phyloP scores from a whole-genome alignment of 1,284 basidiomycete species.

The Exsudoporus floridanus region DNA sequence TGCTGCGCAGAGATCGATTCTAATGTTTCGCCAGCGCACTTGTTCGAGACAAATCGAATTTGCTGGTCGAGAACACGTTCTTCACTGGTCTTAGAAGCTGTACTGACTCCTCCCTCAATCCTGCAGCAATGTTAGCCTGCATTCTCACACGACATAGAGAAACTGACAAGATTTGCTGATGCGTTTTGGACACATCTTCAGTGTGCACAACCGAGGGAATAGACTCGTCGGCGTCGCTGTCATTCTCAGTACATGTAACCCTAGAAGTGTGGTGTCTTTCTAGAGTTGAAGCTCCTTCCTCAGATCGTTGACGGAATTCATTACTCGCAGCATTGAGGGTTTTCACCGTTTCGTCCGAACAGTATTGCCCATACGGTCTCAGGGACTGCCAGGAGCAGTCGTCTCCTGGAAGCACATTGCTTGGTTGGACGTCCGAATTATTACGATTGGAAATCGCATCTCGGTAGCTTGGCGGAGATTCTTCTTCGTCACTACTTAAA shows the following conservation, averaged over 20 bases:
- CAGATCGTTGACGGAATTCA: background rate
- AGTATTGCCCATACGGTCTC: background rate
- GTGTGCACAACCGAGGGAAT: background rate
- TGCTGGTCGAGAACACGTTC: background rate
- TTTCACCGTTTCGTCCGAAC: background rate
- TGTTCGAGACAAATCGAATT: background rate
- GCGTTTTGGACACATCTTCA: background rate
- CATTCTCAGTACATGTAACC: background rate
- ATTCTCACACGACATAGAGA: background rate
- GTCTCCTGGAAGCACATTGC: background rate
- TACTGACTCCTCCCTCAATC: background rate
- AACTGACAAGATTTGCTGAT: background rate
- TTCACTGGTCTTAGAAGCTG: background rate
- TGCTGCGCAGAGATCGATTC: background rate
- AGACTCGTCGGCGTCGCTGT: background rate
- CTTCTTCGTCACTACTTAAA: conserved; percentile 1
- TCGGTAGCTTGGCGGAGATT: conserved; percentile 18
- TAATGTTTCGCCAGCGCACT: background rate
- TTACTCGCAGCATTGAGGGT: background rate
- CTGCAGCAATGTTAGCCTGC: conserved; percentile 6
- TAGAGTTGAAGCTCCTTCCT: background rate
- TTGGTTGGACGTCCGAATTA: background rate
- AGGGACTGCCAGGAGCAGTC: background rate
- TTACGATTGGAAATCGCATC: background rate
- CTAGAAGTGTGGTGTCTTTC: background rate